A percentile compares a stretch with the other conserved stretches of the same genome.
These are phyloP conservation scores for Moelleriella libera DNA, from an alignment of 2,329 filamentous ascomycete genomes.

Conservation along the genomic window DNA sequence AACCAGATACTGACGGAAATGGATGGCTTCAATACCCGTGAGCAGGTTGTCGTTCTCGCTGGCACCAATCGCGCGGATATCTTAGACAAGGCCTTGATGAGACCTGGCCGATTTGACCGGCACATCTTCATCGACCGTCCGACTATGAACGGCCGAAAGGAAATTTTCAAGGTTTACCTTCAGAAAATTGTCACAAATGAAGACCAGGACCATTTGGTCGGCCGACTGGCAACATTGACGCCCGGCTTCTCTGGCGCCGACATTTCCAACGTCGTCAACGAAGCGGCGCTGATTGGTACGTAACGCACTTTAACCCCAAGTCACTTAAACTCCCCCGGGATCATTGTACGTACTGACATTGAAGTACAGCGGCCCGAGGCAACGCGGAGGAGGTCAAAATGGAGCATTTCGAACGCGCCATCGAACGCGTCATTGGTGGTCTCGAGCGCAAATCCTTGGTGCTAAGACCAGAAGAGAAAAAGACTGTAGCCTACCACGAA, in stretches of 20 bases:
- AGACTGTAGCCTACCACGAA: conserved; percentile 93
- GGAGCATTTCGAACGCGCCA: conserved; percentile 90
- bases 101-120: conserved; percentile 90
- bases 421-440: conserved; percentile 91
- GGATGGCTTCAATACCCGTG: conserved; percentile 96
- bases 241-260: conserved; percentile 96
- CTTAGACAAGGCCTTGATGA: conserved; percentile 89
- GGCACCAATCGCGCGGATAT: conserved; percentile 94
- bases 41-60: conserved; percentile 91
- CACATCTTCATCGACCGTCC: conserved; percentile 92
- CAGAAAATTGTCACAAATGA: conserved; percentile 90
- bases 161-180: conserved; percentile 91
- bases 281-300: conserved; percentile 89
- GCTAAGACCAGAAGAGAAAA: conserved; percentile 85
- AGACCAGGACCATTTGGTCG: conserved; percentile 75
- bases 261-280: conserved; percentile 96
- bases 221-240: conserved; percentile 79
- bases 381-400: conserved; percentile 73
- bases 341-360: background rate
- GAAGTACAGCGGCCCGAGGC: conserved; percentile 56
- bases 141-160: conserved; percentile 90
- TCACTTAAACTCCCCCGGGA: too few relatives aligned
- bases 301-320: conserved; percentile 6
- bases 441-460: conserved; percentile 96
- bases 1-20: conserved; percentile 99